phyloP scores from a whole-genome alignment of 768 basidiomycete genomes.

The Tephrocybe sp. region DNA sequence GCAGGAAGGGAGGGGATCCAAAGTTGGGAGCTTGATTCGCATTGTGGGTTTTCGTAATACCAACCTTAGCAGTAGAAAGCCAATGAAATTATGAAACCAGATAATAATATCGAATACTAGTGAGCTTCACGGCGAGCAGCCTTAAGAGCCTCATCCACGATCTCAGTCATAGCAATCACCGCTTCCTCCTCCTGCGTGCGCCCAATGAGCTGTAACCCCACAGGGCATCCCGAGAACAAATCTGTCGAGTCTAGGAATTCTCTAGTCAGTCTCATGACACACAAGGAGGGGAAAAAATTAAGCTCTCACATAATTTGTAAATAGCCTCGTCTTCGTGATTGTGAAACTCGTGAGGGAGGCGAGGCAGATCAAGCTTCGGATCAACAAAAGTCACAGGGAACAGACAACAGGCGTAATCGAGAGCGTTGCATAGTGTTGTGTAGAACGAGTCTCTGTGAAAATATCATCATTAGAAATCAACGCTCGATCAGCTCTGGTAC shows the following conservation, averaged over 20 bases:
- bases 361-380: slow-evolving; percentile 47
- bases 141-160: slow-evolving; percentile 56
- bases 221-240: slow-evolving; percentile 52
- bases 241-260: slow-evolving; percentile 52
- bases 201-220: slow-evolving; percentile 67
- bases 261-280: too few relatives aligned
- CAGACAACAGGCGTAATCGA: slow-evolving; percentile 59
- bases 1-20: too few relatives aligned
- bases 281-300: neutral
- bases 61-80: too few relatives aligned
- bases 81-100: too few relatives aligned
- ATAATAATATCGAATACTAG: too few relatives aligned
- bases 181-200: slow-evolving; percentile 72
- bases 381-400: slow-evolving; percentile 71
- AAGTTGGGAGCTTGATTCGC: too few relatives aligned
- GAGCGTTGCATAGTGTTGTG: slow-evolving; percentile 62
- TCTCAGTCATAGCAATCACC: slow-evolving; percentile 64
- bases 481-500: slow-evolving; percentile 6
- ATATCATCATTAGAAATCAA: neutral
- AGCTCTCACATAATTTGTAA: slow-evolving; percentile 48
- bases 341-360: slow-evolving; percentile 49
- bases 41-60: too few relatives aligned
- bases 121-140: neutral
- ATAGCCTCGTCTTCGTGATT: slow-evolving; percentile 51
- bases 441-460: slow-evolving; percentile 52